Conservation (phyloP, 2,329 filamentous ascomycete species). For the Aureobasidium sp. region DNA sequence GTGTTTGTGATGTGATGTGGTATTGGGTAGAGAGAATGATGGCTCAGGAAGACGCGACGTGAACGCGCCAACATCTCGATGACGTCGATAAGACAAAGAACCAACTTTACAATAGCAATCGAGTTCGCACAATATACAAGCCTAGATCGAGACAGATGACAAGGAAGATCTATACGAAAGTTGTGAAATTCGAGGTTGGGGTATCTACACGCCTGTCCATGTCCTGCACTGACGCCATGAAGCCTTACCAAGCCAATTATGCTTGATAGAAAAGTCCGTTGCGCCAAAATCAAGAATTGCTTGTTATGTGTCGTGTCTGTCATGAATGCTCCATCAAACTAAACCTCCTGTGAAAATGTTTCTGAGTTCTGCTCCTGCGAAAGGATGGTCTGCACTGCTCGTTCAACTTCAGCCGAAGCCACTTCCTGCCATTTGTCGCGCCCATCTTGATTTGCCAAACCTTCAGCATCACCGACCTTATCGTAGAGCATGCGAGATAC, state of each 20-base stretch:
- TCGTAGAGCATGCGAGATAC: constrained; percentile 85
- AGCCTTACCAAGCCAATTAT: neutral
- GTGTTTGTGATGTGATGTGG: constrained; percentile 20
- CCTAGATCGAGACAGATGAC: neutral
- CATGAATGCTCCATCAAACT: neutral
- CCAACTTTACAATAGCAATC: neutral
- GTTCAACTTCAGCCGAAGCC: constrained; percentile 69
- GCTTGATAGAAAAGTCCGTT: neutral
- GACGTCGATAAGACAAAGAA: neutral
- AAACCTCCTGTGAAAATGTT: neutral
- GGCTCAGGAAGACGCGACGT: constrained; percentile 6
- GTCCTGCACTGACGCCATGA: constrained; percentile 1
- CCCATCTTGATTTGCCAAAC: constrained; percentile 53
- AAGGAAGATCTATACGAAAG: neutral
- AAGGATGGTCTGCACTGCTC: constrained; percentile 45
- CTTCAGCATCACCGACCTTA: constrained; percentile 42
- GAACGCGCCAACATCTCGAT: constrained; percentile 7
- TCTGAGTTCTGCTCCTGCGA: neutral
- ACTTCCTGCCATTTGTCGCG: constrained; percentile 65
- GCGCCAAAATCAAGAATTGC: neutral
- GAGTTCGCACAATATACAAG: neutral
- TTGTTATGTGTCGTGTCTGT: neutral
- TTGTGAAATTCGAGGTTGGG: neutral
- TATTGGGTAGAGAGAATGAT: neutral
- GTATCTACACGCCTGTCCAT: constrained; percentile 6